A percentile compares a stretch with the other conserved stretches of the same genome.
phyloP scores from a whole-genome alignment of 108 stramenopile genomes.

The Stephanodiscus minutulus region DNA sequence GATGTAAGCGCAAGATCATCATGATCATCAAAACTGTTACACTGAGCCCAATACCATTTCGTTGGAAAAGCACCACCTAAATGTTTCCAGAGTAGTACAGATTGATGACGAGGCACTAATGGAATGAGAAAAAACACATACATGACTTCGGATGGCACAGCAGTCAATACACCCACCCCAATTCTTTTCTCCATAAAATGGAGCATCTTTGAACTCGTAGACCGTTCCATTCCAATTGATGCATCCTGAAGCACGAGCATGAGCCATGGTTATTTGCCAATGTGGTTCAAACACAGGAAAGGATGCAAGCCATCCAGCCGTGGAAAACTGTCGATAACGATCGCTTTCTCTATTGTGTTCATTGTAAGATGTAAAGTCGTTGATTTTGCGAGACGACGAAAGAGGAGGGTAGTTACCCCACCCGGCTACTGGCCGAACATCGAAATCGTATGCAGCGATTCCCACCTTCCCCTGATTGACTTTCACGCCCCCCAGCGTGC shows the following conservation, averaged over 20 bases:
- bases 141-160: neutral
- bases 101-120: neutral
- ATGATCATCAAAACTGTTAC: constrained; percentile 82
- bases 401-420: constrained; percentile 63
- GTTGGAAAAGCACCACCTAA: constrained; percentile 69
- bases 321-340: constrained; percentile 62
- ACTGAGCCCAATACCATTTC: constrained; percentile 92
- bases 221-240: constrained; percentile 69
- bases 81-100: neutral
- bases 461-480: constrained; percentile 51
- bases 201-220: constrained; percentile 73
- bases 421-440: constrained; percentile 63
- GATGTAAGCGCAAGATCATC: constrained; percentile 70
- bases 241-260: constrained; percentile 73
- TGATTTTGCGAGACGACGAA: neutral
- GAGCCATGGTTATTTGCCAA: constrained; percentile 88
- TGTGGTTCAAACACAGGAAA: constrained; percentile 87
- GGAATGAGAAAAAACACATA: constrained; percentile 5
- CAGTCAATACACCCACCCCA: constrained; percentile 53
- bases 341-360: neutral
- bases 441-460: constrained; percentile 66
- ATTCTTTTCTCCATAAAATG: constrained; percentile 93
- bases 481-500: constrained; percentile 64
- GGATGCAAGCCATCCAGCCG: constrained; percentile 80
- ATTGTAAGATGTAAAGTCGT: constrained; percentile 10